These are phyloP conservation scores for Nakaseomyces sp. DNA, from an alignment of 1,139 yeast species.

Conservation along the genomic window DNA sequence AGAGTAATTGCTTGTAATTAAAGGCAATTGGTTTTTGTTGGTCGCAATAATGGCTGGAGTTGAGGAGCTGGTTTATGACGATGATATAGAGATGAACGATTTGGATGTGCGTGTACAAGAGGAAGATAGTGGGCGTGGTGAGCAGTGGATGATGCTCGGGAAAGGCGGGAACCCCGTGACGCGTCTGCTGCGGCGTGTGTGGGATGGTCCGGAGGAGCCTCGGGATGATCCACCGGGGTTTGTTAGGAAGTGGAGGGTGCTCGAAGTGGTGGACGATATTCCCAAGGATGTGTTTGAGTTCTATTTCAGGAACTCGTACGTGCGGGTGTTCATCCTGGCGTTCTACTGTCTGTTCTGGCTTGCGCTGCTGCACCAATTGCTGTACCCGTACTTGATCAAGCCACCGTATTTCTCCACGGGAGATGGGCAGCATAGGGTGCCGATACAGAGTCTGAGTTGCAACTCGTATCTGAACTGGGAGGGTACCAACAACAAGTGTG, in stretches of 20 bases:
- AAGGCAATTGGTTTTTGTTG: too few relatives aligned
- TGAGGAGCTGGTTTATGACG: neutral
- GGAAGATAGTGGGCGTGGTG: constrained; percentile 13
- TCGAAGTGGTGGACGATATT: constrained; percentile 36
- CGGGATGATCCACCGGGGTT: constrained; percentile 42
- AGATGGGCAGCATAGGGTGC: constrained; percentile 17
- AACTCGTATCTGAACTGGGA: constrained; percentile 47
- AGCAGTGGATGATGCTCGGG: constrained; percentile 38
- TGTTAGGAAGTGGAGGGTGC: constrained; percentile 12
- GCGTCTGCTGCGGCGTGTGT: constrained; percentile 24
- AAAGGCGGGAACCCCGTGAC: constrained; percentile 22
- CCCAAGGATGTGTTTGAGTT: constrained; percentile 36
- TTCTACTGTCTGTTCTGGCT: constrained; percentile 35
- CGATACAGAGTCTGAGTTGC: constrained; percentile 38
- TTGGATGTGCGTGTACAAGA: neutral
- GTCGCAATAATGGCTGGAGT: too few relatives aligned
- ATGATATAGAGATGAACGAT: constrained; percentile 2
- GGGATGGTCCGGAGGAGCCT: constrained; percentile 48
- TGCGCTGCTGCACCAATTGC: constrained; percentile 14
- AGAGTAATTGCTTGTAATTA: too few relatives aligned
- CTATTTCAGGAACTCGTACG: constrained; percentile 25
- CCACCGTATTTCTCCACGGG: constrained; percentile 23
- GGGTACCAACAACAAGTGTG: constrained; percentile 73
- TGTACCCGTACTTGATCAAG: constrained; percentile 25
- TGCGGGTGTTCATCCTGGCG: constrained; percentile 32